Percentiles rank a stretch among this genome's conserved stretches.
These are phyloP conservation scores for Phyllosticta capitalensis DNA, from an alignment of 2,329 filamentous ascomycete genomes.

Conservation along the genomic window DNA sequence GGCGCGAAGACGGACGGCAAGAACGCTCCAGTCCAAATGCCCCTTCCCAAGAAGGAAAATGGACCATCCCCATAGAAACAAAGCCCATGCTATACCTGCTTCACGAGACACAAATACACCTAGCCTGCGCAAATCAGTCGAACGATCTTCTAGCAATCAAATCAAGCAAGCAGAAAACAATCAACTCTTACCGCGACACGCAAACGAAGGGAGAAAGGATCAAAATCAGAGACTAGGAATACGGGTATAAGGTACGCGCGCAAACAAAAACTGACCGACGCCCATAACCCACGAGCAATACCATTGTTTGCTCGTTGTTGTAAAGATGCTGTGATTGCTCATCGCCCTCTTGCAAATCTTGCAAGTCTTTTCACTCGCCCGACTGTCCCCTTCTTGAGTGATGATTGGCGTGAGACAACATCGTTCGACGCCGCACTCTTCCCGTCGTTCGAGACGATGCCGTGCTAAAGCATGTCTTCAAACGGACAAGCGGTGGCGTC, in stretches of 20 bases:
- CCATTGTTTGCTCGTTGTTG: neutral
- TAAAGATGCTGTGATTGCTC: neutral
- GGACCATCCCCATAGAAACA: neutral
- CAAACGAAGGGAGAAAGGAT: neutral
- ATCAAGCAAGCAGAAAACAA: neutral
- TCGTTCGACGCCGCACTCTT: neutral
- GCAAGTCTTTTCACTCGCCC: neutral
- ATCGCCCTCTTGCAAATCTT: neutral
- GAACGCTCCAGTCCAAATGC: neutral
- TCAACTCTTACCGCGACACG: neutral
- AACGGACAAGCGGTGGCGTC: constrained; percentile 92
- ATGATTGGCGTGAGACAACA: neutral
- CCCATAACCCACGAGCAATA: neutral
- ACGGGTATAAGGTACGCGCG: neutral
- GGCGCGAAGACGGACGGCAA: neutral
- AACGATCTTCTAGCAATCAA: neutral
- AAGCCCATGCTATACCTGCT: neutral
- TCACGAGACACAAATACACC: neutral
- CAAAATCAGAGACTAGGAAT: neutral
- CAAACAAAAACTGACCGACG: neutral
- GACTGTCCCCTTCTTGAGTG: neutral
- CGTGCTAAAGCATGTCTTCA: constrained; percentile 57
- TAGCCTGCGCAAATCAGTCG: neutral
- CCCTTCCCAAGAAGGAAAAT: neutral
- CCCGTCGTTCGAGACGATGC: neutral